Base-by-base conservation (phyloP, 1,284 basidiomycete species). In the Ustilago hordei region DNA sequence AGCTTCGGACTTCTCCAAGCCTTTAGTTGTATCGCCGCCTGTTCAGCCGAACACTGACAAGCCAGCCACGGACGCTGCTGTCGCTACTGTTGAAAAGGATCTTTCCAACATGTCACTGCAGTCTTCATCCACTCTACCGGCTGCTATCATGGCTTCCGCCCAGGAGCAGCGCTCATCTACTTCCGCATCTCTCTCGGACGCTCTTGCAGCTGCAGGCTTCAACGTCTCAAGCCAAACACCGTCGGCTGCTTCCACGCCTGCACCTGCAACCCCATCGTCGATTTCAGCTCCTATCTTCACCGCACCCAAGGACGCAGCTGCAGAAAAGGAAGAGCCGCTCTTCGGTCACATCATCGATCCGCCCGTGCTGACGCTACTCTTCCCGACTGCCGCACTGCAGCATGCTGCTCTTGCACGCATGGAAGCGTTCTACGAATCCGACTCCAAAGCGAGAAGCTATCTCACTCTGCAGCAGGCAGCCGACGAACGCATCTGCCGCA, bases 361-460 rank as follows among this genome's bases (percentile, higher is more conserved):
- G 4, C 80, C 80, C 35, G 61, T 85, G 8, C 59, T 84, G 19
- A 81, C 81, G n/a, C 76, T 85, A 13, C 60, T 82, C 57, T 85
- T 84, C 64, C 68, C 74, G 8, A 70, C 70, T 2, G 68, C 69
- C 13, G 61, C 55, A 3, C 39, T 77, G 15, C 83, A 85, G 43
- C 80, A 83, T 55, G 71, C 76, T 12, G 78, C 81, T 7, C 74
- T 85, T 6, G 74, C 83, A 2, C 78, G 83, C 15, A 69, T 84
- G 50, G 83, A 85, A 64, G 73, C 80, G 0, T 85, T 83, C 52
- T 85, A 85, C 65, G 83, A 85, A 57, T 79, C 80, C 36, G 61
- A 75, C 17, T 54, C 60, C 1, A 59, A 62, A 55, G 57, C 61
- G 2, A 68, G 68, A 23, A 34, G 48, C 32, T 84, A 84, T 36